Evolutionary conservation across 305 asterid species (phyloP).

Genomic region (Vinca major): DNA sequence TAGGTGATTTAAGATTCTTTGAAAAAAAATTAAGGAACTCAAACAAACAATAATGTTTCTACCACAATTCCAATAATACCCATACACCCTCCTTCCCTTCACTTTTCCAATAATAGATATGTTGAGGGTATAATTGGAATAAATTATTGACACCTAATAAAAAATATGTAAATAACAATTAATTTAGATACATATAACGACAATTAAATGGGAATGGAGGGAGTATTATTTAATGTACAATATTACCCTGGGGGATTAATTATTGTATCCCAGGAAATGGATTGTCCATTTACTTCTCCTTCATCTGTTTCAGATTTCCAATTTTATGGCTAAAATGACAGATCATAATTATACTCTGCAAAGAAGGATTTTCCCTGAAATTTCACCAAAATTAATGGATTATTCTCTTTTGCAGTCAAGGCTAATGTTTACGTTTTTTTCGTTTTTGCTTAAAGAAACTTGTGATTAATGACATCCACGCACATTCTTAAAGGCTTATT

Average conservation of each 20-base stretch:
- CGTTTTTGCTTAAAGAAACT: background rate
- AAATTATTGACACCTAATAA: no score
- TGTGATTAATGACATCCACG: background rate
- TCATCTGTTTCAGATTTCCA: background rate
- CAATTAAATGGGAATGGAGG: no score
- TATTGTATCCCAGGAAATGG: background rate
- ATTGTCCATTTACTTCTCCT: background rate
- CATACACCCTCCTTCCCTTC: no score
- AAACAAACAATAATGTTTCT: no score
- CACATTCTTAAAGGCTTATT: background rate
- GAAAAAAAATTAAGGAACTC: no score
- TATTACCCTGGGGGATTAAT: no score
- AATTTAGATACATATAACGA: no score
- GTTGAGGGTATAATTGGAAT: no score
- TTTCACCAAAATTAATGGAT: constrained; percentile 2
- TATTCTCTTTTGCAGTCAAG: background rate
- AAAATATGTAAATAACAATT: no score
- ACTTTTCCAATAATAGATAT: no score
- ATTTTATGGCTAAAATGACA: background rate
- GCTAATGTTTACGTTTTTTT: background rate
- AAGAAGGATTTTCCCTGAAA: background rate
- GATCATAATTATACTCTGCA: background rate
- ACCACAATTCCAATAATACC: no score
- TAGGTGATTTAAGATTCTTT: no score
- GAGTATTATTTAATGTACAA: background rate